Evolutionary conservation across 2,329 filamentous ascomycete species (phyloP).

Genomic region (Ceratocystis ficicola): DNA sequence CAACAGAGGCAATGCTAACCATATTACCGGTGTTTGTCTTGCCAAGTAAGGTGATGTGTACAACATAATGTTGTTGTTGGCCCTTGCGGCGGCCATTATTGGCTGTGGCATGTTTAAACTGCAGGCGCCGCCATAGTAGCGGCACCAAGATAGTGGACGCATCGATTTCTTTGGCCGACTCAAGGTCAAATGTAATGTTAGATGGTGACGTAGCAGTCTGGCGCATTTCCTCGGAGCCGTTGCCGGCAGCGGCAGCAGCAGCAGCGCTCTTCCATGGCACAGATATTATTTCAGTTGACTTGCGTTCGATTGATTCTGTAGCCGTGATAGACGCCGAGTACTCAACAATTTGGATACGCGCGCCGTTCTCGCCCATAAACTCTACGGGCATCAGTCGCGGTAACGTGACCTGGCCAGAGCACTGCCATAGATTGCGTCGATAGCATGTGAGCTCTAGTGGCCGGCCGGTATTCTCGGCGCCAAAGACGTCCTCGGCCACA

Average conservation of each 20-base stretch:
- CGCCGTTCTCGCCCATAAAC: constrained; percentile 16
- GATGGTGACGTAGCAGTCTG: constrained; percentile 39
- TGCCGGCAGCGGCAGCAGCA: constrained; percentile 32
- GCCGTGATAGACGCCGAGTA: constrained; percentile 73
- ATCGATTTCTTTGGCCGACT: constrained; percentile 56
- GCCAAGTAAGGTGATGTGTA: constrained; percentile 71
- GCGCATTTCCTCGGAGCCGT: constrained; percentile 38
- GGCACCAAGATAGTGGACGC: constrained; percentile 67
- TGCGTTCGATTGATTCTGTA: constrained; percentile 84
- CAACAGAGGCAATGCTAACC: constrained; percentile 67
- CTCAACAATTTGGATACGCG: constrained; percentile 60
- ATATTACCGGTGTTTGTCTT: constrained; percentile 57
- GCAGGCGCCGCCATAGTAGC: constrained; percentile 83
- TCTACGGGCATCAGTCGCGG: constrained; percentile 18
- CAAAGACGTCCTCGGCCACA: constrained; percentile 68
- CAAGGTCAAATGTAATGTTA: constrained; percentile 43
- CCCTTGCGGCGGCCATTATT: constrained; percentile 93
- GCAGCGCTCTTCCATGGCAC: constrained; percentile 85
- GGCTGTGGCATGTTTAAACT: constrained; percentile 91
- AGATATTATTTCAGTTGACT: constrained; percentile 83
- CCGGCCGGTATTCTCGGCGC: constrained; percentile 43
- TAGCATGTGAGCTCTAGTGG: constrained; percentile 87
- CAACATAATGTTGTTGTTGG: constrained; percentile 86
- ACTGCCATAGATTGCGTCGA: constrained; percentile 86
- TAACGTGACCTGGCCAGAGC: constrained; percentile 72